These are phyloP conservation scores for Jamesozyma spencerorum DNA, from an alignment of 805 yeast species.

Conservation along the genomic window DNA sequence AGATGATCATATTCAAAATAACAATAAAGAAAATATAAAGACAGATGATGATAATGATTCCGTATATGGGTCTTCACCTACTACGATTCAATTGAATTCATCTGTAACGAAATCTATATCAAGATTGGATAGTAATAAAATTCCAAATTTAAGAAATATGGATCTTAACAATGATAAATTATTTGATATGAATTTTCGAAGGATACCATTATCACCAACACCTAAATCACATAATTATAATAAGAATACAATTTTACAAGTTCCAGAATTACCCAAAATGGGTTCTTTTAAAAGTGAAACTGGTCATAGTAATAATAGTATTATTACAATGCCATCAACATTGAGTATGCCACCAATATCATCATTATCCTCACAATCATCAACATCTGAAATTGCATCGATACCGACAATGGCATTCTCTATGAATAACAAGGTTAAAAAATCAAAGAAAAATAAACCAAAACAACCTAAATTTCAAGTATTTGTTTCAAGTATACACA, in stretches of 20 bases:
- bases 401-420: neutral
- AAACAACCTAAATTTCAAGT: slow-evolving; percentile 30
- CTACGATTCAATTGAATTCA: slow-evolving; percentile 29
- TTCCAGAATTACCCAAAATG: slow-evolving; percentile 31
- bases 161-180: slow-evolving; percentile 7
- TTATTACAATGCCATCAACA: neutral
- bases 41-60: slow-evolving; percentile 13
- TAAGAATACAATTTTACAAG: slow-evolving; percentile 11
- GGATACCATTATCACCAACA: slow-evolving; percentile 26
- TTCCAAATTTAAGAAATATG: slow-evolving; percentile 13
- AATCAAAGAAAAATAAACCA: slow-evolving; percentile 14
- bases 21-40: slow-evolving; percentile 4
- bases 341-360: neutral
- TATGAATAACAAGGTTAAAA: slow-evolving; percentile 4
- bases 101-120: slow-evolving; percentile 26
- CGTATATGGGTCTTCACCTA: slow-evolving; percentile 29
- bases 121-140: slow-evolving; percentile 10
- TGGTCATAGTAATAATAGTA: neutral
- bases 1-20: slow-evolving; percentile 2
- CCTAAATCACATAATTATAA: slow-evolving; percentile 17
- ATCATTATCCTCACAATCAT: neutral
- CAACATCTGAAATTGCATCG: neutral
- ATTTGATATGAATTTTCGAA: slow-evolving; percentile 5
- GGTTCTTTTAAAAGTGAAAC: slow-evolving; percentile 28
- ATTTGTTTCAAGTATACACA: slow-evolving; percentile 28